phyloP scores from a whole-genome alignment of 169 alveolate genomes.

The Babesia gibsoni region DNA sequence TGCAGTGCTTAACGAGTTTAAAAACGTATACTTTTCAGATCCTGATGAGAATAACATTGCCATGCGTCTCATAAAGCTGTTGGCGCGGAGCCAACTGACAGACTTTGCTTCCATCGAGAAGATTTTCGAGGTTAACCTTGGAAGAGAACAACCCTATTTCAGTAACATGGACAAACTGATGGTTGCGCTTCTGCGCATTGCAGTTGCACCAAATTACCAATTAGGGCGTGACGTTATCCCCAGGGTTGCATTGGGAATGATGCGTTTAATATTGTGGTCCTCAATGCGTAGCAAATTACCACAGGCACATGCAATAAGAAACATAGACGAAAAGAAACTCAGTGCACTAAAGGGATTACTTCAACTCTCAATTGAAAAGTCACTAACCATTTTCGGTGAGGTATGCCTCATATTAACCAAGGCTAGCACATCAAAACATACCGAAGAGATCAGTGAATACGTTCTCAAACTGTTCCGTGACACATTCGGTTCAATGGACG shows the following conservation, averaged over 20 bases:
- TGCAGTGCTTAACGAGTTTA: constrained; percentile 67
- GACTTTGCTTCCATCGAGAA: constrained; percentile 55
- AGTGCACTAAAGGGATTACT: constrained; percentile 21
- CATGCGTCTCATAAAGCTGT: constrained; percentile 21
- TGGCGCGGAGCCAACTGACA: constrained; percentile 24
- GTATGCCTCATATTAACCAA: constrained; percentile 37
- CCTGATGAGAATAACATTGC: constrained; percentile 22
- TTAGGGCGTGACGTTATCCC: constrained; percentile 16
- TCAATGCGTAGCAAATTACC: constrained; percentile 9
- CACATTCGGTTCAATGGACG: constrained; percentile 44
- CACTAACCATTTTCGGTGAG: constrained; percentile 41
- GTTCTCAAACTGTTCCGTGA: constrained; percentile 31
- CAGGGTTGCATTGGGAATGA: constrained; percentile 30
- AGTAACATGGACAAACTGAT: constrained; percentile 23
- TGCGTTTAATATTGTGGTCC: constrained; percentile 35
- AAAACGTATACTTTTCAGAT: constrained; percentile 41
- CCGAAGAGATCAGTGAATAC: constrained; percentile 19
- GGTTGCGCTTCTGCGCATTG: constrained; percentile 40
- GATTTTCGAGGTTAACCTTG: constrained; percentile 56
- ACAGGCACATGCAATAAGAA: constrained; percentile 3
- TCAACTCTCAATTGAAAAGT: constrained; percentile 10
- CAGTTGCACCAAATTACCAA: constrained; percentile 39
- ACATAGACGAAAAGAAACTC: constrained; percentile 29
- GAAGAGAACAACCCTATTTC: constrained; percentile 20
- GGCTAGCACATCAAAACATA: background rate